Conservation (phyloP, 306 rosid genomes). For the Dryas octopetala region DNA sequence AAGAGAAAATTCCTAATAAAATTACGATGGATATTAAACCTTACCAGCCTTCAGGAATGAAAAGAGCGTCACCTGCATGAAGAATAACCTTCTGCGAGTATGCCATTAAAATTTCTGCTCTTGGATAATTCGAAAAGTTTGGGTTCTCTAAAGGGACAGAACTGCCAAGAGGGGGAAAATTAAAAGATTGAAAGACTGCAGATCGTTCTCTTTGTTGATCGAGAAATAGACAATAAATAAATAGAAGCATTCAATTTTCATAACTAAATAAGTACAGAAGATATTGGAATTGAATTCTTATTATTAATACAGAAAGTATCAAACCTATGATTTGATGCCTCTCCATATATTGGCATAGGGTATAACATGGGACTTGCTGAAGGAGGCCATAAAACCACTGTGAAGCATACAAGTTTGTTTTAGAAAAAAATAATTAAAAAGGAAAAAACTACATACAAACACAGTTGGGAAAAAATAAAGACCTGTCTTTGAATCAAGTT, state of each 20-base stretch:
- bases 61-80: conserved; percentile 86
- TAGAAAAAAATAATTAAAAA: background rate
- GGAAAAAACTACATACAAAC: background rate
- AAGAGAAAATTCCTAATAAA: conserved; percentile 23
- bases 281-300: conserved; percentile 2
- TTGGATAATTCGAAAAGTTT: conserved; percentile 66
- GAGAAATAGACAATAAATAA: conserved; percentile 11
- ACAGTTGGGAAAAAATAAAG: background rate
- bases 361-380: conserved; percentile 76
- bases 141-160: conserved; percentile 73
- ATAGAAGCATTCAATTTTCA: conserved; percentile 1
- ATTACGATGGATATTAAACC: conserved; percentile 20
- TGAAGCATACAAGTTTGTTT: conserved; percentile 27
- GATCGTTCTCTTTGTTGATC: background rate
- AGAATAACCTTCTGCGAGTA: conserved; percentile 71
- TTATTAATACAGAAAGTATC: conserved; percentile 15
- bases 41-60: conserved; percentile 99
- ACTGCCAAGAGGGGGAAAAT: conserved; percentile 45
- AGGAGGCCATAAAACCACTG: conserved; percentile 96
- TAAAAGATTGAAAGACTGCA: background rate
- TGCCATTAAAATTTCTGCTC: conserved; percentile 64
- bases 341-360: conserved; percentile 89
- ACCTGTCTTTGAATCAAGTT: background rate
- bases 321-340: conserved; percentile 97
- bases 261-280: background rate